phyloP scores from a whole-genome alignment of 2,329 filamentous ascomycete genomes.

The Phyllosticta paracitricarpa region DNA sequence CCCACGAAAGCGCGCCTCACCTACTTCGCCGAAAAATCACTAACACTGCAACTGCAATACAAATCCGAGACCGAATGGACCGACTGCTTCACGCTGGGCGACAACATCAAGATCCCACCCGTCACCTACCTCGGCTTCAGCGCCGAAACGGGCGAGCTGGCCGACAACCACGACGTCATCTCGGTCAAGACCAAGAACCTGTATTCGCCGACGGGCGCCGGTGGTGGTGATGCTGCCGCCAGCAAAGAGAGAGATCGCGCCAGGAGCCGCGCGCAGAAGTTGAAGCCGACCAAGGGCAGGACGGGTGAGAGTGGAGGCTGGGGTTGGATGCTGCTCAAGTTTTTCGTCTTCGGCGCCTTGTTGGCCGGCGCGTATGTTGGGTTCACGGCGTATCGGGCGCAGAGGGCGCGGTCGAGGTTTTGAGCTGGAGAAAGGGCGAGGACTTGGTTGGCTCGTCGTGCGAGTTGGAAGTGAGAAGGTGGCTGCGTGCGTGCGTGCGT shows the following conservation, averaged over 20 bases:
- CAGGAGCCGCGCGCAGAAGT: constrained; percentile 23
- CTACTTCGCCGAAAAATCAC: constrained; percentile 91
- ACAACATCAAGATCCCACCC: constrained; percentile 60
- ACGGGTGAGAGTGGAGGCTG: constrained; percentile 37
- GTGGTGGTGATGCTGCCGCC: constrained; percentile 20
- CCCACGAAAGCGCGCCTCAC: constrained; percentile 79
- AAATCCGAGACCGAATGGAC: constrained; percentile 83
- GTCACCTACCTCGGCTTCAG: constrained; percentile 57
- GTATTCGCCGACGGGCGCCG: constrained; percentile 51
- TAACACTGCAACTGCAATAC: constrained; percentile 89
- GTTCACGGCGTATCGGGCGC: constrained; percentile 71
- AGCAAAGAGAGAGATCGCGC: constrained; percentile 17
- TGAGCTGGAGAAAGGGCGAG: constrained; percentile 13
- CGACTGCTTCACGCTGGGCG: constrained; percentile 66
- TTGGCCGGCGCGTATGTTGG: constrained; percentile 71
- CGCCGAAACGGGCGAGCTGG: constrained; percentile 89
- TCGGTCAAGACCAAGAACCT: constrained; percentile 78
- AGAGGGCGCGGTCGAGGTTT: constrained; percentile 38
- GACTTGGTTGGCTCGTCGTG: too few relatives aligned
- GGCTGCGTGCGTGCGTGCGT: too few relatives aligned
- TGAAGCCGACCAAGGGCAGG: constrained; percentile 38
- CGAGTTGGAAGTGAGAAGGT: too few relatives aligned
- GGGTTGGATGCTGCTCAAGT: constrained; percentile 71
- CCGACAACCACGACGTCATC: constrained; percentile 96
- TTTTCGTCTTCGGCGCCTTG: constrained; percentile 62